These are phyloP conservation scores for Bacidia gigantensis DNA, from an alignment of 495 filamentous ascomycete species.

Conservation along the genomic window DNA sequence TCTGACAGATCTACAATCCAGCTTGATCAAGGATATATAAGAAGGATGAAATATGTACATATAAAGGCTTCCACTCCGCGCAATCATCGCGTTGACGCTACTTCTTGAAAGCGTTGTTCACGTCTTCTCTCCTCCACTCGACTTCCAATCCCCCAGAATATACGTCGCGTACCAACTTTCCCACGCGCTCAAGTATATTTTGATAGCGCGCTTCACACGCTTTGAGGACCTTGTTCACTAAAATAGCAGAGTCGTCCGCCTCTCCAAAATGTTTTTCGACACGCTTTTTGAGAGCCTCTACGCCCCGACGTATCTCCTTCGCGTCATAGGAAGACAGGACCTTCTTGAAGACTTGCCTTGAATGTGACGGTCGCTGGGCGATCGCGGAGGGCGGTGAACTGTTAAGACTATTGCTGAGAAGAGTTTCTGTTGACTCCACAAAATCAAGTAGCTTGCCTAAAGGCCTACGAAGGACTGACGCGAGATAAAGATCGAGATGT, in stretches of 20 bases:
- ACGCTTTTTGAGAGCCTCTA: constrained; percentile 72
- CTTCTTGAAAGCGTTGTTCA: constrained; percentile 36
- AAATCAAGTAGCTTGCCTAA: constrained; percentile 84
- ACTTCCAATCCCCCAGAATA: constrained; percentile 51
- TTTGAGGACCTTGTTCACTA: constrained; percentile 66
- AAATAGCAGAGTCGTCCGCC: constrained; percentile 54
- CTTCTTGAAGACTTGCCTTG: constrained; percentile 70
- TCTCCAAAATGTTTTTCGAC: constrained; percentile 96
- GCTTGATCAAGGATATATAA: neutral
- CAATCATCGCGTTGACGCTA: neutral
- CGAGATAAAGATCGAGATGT: constrained; percentile 75
- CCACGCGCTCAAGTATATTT: constrained; percentile 55
- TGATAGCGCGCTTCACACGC: constrained; percentile 71
- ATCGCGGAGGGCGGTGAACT: constrained; percentile 26
- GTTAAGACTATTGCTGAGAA: constrained; percentile 31
- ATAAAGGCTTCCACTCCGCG: neutral
- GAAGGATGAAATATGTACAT: neutral
- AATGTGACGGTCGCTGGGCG: constrained; percentile 63
- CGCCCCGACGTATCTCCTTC: constrained; percentile 70
- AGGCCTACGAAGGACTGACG: constrained; percentile 75
- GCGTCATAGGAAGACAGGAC: constrained; percentile 62
- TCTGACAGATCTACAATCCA: neutral
- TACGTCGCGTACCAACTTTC: constrained; percentile 45
- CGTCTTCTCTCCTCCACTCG: constrained; percentile 47
- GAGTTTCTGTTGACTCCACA: constrained; percentile 67